phyloP scores from a whole-genome alignment of 306 rosid genomes.

The Cucurbita pepo region DNA sequence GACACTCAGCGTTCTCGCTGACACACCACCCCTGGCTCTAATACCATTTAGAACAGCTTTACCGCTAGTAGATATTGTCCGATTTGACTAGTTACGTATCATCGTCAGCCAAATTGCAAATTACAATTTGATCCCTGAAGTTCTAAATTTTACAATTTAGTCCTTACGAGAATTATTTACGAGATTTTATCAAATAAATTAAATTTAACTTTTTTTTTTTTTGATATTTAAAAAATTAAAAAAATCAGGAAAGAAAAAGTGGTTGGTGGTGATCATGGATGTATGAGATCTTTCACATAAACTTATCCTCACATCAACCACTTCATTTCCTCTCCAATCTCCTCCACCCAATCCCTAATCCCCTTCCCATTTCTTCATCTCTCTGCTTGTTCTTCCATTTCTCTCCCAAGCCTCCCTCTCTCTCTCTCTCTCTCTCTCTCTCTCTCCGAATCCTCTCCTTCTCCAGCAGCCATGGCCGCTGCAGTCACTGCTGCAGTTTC shows the following conservation, averaged over 20 bases:
- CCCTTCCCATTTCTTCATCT: neutral
- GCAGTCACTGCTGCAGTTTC: conserved; percentile 80
- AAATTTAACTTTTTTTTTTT: no score
- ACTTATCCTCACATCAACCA: conserved; percentile 62
- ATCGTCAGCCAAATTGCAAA: no score
- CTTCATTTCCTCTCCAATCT: conserved; percentile 44
- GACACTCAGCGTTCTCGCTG: no score
- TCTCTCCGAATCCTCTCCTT: neutral
- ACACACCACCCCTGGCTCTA: no score
- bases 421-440: neutral
- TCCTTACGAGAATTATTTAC: no score
- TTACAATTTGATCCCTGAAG: no score
- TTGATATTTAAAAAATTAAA: neutral
- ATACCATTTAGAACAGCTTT: no score
- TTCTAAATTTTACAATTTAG: no score
- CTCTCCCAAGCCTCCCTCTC: neutral
- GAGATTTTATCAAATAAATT: no score
- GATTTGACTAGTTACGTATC: no score
- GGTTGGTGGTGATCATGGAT: neutral
- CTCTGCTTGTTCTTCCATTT: neutral
- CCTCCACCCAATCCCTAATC: conserved; percentile 62
- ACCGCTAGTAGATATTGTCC: no score
- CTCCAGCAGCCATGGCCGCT: conserved; percentile 46
- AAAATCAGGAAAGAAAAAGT: neutral
- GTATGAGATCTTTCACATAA: neutral